Evolutionary conservation across 2,329 filamentous ascomycete genomes (phyloP).

Genomic region (Coniochaeta sp.): DNA sequence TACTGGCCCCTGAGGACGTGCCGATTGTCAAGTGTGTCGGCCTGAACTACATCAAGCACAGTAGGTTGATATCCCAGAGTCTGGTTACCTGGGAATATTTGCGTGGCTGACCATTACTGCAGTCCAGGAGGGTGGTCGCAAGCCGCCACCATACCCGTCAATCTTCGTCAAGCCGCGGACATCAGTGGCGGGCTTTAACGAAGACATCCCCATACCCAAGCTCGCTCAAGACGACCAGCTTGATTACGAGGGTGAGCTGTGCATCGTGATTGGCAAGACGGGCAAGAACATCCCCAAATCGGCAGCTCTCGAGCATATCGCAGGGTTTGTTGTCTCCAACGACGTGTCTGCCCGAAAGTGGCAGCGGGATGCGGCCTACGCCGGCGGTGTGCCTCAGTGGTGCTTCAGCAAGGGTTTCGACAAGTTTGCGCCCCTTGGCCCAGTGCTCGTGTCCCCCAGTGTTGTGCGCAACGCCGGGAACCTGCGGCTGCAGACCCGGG

Average conservation of each 20-base stretch:
- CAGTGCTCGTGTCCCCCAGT: slow-evolving; percentile 23
- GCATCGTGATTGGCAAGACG: background rate
- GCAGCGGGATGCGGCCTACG: background rate
- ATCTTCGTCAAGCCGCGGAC: slow-evolving; percentile 16
- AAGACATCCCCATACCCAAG: background rate
- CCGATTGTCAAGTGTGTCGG: slow-evolving; percentile 4
- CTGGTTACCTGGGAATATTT: background rate
- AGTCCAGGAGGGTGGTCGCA: too few species aligned
- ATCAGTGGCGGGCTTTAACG: background rate
- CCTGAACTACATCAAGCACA: slow-evolving; percentile 5
- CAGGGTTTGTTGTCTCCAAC: background rate
- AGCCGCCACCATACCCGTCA: background rate
- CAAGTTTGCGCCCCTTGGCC: slow-evolving; percentile 20
- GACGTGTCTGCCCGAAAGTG: background rate
- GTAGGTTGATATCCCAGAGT: background rate
- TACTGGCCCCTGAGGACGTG: too few species aligned
- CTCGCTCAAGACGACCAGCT: background rate
- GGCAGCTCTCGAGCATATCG: background rate
- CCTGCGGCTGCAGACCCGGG: slow-evolving; percentile 23
- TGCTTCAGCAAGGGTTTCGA: background rate
- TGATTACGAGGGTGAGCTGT: slow-evolving; percentile 1
- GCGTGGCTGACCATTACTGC: too few species aligned
- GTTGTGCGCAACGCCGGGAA: slow-evolving; percentile 16
- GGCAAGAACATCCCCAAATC: background rate
- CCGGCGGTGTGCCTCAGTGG: background rate